Conservation (phyloP, 352 stramenopile genomes). For the Globisporangium uncinulatum region DNA sequence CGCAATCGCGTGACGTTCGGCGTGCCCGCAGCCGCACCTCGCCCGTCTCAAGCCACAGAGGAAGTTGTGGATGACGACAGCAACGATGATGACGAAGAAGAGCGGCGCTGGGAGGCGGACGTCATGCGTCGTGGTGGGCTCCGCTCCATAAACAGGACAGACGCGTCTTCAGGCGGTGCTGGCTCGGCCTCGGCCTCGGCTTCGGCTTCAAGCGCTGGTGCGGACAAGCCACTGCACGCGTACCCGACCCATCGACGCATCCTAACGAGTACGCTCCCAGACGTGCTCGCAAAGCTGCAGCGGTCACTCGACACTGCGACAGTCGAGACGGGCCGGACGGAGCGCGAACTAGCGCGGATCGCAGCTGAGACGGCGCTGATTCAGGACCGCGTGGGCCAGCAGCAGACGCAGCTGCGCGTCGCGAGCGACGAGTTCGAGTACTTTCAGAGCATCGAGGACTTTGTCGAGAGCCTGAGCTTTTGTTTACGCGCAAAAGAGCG, state of each 20-base stretch:
- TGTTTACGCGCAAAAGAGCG: conserved; percentile 64
- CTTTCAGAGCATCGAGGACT: conserved; percentile 73
- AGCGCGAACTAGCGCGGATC: conserved; percentile 45
- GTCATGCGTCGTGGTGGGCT: conserved; percentile 68
- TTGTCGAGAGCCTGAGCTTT: conserved; percentile 65
- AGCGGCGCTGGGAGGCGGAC: conserved; percentile 64
- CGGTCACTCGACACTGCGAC: conserved; percentile 35
- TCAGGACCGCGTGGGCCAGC: conserved; percentile 30
- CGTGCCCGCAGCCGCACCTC: conserved; percentile 17
- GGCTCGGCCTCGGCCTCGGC: conserved; percentile 3
- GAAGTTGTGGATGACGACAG: conserved; percentile 25
- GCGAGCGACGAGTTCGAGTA: conserved; percentile 74
- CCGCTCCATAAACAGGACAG: conserved; percentile 8
- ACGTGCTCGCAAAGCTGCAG: conserved; percentile 49
- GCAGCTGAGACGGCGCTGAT: conserved; percentile 43
- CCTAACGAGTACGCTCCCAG: conserved; percentile 33
- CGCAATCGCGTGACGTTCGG: conserved; percentile 69
- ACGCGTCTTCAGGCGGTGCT: not conserved
- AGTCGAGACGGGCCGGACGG: conserved; percentile 39
- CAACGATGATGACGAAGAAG: conserved; percentile 34
- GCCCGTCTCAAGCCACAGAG: conserved; percentile 32
- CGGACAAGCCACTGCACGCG: not conserved
- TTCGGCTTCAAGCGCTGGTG: not conserved
- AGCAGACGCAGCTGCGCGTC: conserved; percentile 41
- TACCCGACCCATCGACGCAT: conserved; percentile 58